Percentiles rank a stretch among this genome's conserved stretches.
phyloP scores from a whole-genome alignment of 805 yeast species.

The Tetrapisispora nanseiensis region DNA sequence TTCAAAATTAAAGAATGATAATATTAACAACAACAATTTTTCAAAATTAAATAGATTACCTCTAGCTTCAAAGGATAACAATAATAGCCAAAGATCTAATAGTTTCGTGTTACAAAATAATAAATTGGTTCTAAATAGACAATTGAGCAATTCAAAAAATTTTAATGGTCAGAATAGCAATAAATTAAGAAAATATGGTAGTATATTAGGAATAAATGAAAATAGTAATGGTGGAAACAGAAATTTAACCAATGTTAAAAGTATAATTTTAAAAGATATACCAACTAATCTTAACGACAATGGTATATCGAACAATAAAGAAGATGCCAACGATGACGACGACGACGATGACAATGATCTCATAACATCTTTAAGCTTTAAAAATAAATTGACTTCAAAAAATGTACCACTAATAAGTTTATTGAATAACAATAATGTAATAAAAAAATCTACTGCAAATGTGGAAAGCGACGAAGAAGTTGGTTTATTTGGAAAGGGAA shows the following conservation, averaged over 20 bases:
- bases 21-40: not conserved
- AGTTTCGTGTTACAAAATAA: slow-evolving; percentile 6
- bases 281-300: no score
- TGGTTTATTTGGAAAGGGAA: slow-evolving; percentile 8
- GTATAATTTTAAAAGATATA: slow-evolving; percentile 24
- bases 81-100: slow-evolving; percentile 9
- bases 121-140: slow-evolving; percentile 1
- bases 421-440: not conserved
- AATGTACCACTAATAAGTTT: slow-evolving; percentile 14
- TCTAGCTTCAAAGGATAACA: slow-evolving; percentile 26
- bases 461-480: slow-evolving; percentile 6
- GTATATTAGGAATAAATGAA: slow-evolving; percentile 13
- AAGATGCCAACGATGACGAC: slow-evolving; percentile 2
- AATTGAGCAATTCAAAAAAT: not conserved
- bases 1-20: slow-evolving; percentile 3
- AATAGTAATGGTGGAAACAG: slow-evolving; percentile 15
- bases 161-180: slow-evolving; percentile 1
- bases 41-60: slow-evolving; percentile 16
- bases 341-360: slow-evolving; percentile 13
- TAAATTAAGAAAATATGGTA: slow-evolving; percentile 26
- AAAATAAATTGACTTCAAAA: slow-evolving; percentile 27
- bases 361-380: slow-evolving; percentile 19
- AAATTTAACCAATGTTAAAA: slow-evolving; percentile 11
- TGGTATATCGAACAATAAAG: slow-evolving; percentile 6
- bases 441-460: slow-evolving; percentile 1